Percentiles rank a stretch among this genome's conserved stretches.
phyloP scores from a whole-genome alignment of 164 flowering plant genomes.

The Stephania cephalantha region DNA sequence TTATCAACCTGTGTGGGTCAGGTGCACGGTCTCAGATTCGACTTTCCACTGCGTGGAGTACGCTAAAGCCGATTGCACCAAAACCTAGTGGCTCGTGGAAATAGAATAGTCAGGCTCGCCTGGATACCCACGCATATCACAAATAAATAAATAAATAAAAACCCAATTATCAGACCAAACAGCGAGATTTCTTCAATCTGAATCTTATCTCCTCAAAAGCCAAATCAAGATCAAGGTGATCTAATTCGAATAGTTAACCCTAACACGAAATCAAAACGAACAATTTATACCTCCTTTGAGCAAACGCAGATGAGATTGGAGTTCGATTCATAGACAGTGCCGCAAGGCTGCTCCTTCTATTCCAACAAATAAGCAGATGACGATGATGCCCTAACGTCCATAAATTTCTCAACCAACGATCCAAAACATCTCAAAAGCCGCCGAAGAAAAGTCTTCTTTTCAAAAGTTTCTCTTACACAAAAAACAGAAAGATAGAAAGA shows the following conservation, averaged over 20 bases:
- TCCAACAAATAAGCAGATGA: neutral
- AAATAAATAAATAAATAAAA: neutral
- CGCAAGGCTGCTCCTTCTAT: neutral
- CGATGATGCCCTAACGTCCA: neutral
- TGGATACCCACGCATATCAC: neutral
- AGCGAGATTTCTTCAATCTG: neutral
- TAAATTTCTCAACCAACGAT: neutral
- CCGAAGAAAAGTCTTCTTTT: neutral
- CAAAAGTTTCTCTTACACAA: no score
- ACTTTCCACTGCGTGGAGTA: neutral
- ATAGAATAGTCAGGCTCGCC: no score
- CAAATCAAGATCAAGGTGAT: neutral
- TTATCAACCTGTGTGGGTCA: neutral
- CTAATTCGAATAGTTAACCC: neutral
- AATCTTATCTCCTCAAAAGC: neutral
- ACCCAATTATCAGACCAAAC: neutral
- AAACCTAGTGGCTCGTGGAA: no score
- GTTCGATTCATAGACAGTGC: neutral
- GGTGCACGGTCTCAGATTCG: neutral
- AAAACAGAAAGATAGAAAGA: no score
- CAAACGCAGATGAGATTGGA: neutral
- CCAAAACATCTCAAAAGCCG: neutral
- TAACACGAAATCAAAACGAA: neutral
- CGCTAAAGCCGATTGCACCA: no score
- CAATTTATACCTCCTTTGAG: neutral